Evolutionary conservation across 148 eudicot genomes (phyloP).

Genomic region (Rhododendron molle): DNA sequence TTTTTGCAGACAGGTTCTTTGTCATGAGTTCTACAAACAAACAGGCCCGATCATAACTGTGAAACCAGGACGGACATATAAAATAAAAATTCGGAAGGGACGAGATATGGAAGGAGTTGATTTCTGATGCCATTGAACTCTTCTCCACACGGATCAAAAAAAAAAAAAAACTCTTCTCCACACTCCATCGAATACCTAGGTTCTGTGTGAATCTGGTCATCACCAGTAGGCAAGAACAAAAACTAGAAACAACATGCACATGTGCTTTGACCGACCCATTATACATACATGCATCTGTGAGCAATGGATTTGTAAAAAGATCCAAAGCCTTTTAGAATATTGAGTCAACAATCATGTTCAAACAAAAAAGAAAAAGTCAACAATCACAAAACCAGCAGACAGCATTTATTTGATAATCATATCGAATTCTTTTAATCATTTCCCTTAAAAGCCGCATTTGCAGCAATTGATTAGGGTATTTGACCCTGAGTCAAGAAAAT

Average conservation of each 20-base stretch:
- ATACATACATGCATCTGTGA: not conserved
- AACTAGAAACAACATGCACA: not conserved
- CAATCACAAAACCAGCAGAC: not conserved
- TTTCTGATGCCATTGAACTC: too few relatives aligned
- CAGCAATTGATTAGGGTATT: not conserved
- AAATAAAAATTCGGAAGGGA: not conserved
- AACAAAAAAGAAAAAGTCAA: not conserved
- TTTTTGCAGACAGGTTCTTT: not conserved
- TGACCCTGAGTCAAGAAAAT: not conserved
- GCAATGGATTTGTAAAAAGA: not conserved
- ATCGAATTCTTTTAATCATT: not conserved
- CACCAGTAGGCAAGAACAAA: not conserved
- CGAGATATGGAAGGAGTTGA: not conserved
- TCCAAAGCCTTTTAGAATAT: not conserved
- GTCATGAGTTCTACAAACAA: not conserved
- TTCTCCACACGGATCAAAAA: too few relatives aligned
- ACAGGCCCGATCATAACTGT: not conserved
- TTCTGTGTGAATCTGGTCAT: not conserved
- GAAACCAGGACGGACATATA: not conserved
- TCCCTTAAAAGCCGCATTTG: slow-evolving; percentile 4
- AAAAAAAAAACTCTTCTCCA: not conserved
- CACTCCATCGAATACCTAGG: not conserved
- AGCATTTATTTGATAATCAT: not conserved
- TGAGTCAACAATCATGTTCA: not conserved
- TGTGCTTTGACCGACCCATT: not conserved